Evolutionary conservation across 2,329 filamentous ascomycete species (phyloP), one percentile per base, ranked within the genome.

Genomic region (Leptodontidium sp.): DNA sequence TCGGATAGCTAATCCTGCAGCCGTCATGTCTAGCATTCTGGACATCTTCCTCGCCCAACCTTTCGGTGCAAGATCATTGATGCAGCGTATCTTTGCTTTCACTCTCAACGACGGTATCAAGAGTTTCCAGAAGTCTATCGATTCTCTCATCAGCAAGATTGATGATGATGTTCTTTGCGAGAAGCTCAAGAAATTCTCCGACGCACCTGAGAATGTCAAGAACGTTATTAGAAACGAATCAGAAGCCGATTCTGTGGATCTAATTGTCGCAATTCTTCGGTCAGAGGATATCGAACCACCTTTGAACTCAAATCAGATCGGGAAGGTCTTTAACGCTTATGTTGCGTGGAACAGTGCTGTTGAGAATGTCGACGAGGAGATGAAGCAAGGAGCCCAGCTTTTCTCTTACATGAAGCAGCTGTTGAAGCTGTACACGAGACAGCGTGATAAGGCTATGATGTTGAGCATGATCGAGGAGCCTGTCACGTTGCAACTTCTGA

Each of bases 391-490:
- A 0, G 96, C 95, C 0, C 90, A 97, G 78, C 88, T 97, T 61
- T 99, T 98, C 79, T 97, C 95, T 1, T 91, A 97, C 76, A 85
- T 99, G 74, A 99, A 99, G 82, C 95, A 98, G 79, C 86, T 98
- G 45, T 85, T 98, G 77, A 98, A 98, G 82, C 85, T 99, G 43
- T 92, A 94, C 80, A 95, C 93, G 12, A 88, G 96, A 61, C 93
- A 97, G 77, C 88, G 95, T 59, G 96, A 99, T 80, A 99, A 99
- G 88, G 85, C 90, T 40, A 98, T 97, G 94, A 98, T 99, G 95
- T 84, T 98, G 65, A 88, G 90, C 71, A 90, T 98, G 76, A 96
- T 99, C 64, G 94, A 98, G 81, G 95, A 99, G 82, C 93, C 96
- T 0, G 94, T 95, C n/a, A 98, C 96, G 0, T 85, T 99, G n/a